These are phyloP conservation scores for Rhizopus sp. DNA, from an alignment of 371 early-diverging fungal species.

Conservation along the genomic window DNA sequence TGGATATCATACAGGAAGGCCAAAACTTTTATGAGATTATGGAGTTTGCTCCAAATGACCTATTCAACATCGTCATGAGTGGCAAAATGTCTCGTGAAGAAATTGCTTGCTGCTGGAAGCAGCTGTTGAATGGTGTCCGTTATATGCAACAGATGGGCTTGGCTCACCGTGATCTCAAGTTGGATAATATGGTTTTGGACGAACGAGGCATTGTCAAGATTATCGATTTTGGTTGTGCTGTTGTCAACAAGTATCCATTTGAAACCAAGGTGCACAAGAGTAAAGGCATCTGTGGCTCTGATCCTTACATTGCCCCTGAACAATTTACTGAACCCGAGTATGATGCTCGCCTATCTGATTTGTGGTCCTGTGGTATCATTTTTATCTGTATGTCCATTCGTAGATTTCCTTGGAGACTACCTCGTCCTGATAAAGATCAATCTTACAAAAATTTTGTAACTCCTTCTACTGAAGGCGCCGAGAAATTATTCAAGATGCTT, in stretches of 20 bases:
- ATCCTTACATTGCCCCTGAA: conserved; percentile 93
- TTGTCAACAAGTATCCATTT: conserved; percentile 75
- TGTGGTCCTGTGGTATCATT: conserved; percentile 79
- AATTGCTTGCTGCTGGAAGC: conserved; percentile 74
- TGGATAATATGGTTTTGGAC: conserved; percentile 81
- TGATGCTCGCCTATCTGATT: conserved; percentile 69
- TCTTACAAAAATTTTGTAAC: conserved; percentile 37
- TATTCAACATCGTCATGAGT: conserved; percentile 74
- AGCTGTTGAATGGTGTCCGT: conserved; percentile 72
- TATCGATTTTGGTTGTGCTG: conserved; percentile 92
- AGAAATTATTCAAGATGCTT: conserved; percentile 43
- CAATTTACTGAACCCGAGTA: conserved; percentile 59
- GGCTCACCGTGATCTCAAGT: conserved; percentile 87
- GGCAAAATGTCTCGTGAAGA: conserved; percentile 68
- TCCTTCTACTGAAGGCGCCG: conserved; percentile 14
- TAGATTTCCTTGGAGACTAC: conserved; percentile 75
- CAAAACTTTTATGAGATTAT: conserved; percentile 69
- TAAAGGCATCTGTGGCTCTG: conserved; percentile 80
- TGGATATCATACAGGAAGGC: conserved; percentile 79
- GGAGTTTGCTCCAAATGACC: conserved; percentile 82
- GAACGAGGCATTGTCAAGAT: conserved; percentile 79
- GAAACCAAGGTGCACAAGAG: conserved; percentile 54
- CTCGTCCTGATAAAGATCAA: conserved; percentile 53
- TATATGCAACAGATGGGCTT: conserved; percentile 79
- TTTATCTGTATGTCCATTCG: conserved; percentile 75